phyloP scores from a whole-genome alignment of 1,139 yeast species.

The Entelexis paramagnoliae region DNA sequence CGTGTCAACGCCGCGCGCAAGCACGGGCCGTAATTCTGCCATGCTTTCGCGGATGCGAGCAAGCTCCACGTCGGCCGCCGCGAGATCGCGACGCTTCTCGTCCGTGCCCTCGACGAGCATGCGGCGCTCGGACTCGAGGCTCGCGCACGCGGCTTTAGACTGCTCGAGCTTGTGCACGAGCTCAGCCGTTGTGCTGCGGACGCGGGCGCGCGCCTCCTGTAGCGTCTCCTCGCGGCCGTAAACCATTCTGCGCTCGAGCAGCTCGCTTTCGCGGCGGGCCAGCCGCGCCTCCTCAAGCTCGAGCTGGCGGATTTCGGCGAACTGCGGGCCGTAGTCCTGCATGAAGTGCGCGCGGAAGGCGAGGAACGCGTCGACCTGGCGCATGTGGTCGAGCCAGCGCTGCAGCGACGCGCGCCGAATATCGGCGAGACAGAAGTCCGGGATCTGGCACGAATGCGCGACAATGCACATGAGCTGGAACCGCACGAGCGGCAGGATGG shows the following conservation, averaged over 20 bases:
- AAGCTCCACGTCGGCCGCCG: not conserved
- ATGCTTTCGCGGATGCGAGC: not conserved
- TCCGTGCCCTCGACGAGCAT: not conserved
- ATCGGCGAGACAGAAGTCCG: constrained; percentile 5
- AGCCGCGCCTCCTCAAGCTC: not conserved
- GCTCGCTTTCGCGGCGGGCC: not conserved
- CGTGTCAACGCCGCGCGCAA: constrained; percentile 6
- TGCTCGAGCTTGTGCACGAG: not conserved
- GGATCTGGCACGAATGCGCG: constrained; percentile 2
- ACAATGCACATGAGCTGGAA: not conserved
- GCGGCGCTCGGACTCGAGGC: not conserved
- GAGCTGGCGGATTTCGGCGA: not conserved
- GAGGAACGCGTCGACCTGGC: constrained; percentile 8
- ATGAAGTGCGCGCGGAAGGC: not conserved
- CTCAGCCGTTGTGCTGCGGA: not conserved
- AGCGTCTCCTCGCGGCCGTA: not conserved
- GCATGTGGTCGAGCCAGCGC: constrained; percentile 7
- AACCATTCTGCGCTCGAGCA: not conserved
- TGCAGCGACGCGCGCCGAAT: not conserved
- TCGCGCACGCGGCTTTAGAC: not conserved
- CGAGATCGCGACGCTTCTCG: not conserved
- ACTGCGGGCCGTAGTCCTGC: not conserved
- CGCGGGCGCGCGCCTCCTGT: not conserved
- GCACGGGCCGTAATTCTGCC: constrained; percentile 4
- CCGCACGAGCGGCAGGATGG: not conserved